Conservation (phyloP, 768 basidiomycete genomes). For the Lactarius pseudohatsudake region DNA sequence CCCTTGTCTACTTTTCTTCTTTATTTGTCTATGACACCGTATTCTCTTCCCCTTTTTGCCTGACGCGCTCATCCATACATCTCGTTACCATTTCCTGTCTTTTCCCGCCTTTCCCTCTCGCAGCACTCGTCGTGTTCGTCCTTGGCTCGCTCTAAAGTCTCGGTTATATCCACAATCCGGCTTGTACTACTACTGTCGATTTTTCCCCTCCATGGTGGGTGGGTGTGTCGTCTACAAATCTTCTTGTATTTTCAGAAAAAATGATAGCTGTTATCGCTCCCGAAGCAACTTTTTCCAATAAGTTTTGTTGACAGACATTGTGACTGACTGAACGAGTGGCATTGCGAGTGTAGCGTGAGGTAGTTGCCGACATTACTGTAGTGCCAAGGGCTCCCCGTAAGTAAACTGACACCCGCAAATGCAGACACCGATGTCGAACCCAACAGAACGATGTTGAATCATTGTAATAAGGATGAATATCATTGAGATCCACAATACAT, state of each 20-base stretch:
- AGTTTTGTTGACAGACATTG: neutral
- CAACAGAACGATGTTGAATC: no score
- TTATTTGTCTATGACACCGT: conserved; percentile 14
- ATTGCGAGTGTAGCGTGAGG: no score
- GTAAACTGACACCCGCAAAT: no score
- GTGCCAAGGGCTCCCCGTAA: no score
- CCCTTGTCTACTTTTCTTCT: conserved; percentile 23
- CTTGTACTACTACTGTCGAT: conserved; percentile 44
- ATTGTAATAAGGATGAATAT: neutral
- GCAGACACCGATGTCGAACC: no score
- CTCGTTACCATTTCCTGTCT: conserved; percentile 41
- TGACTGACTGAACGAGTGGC: no score
- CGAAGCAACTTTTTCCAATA: neutral
- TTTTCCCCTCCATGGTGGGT: conserved; percentile 25
- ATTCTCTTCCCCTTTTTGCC: conserved; percentile 25
- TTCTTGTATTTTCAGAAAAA: conserved; percentile 21
- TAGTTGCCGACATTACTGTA: no score
- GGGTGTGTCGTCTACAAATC: conserved; percentile 21
- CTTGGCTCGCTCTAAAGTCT: conserved; percentile 41
- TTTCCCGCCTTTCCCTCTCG: conserved; percentile 29
- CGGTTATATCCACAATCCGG: conserved; percentile 43
- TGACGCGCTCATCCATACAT: conserved; percentile 39
- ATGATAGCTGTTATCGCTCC: neutral
- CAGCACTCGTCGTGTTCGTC: conserved; percentile 44
- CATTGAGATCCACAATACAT: neutral